phyloP scores from a whole-genome alignment of 2,329 filamentous ascomycete species.

The Graphilbum sp. region DNA sequence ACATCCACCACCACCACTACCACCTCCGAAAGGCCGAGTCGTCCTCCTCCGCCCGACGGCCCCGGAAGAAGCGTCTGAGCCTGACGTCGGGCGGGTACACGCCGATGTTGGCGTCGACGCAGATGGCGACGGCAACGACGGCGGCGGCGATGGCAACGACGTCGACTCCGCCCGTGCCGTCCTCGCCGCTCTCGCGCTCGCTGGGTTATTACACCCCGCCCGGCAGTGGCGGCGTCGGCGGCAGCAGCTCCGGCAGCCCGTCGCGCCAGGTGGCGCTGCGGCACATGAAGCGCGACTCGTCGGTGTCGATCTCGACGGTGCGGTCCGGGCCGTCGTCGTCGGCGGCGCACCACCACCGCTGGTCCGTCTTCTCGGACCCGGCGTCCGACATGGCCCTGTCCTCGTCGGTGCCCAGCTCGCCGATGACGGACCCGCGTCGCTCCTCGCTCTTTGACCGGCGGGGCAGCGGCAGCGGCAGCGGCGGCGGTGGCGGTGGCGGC shows the following conservation, averaged over 20 bases:
- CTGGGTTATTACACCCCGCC: constrained; percentile 18
- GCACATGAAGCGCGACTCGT: too few species aligned
- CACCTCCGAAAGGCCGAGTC: constrained; percentile 39
- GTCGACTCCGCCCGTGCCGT: constrained; percentile 13
- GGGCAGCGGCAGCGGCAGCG: constrained; percentile 23
- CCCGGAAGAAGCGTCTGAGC: constrained; percentile 56
- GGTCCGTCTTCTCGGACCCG: constrained; percentile 45
- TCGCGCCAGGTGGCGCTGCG: constrained; percentile 24
- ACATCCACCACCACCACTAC: constrained; percentile 93
- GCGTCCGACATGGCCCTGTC: constrained; percentile 50
- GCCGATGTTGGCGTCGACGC: too few species aligned
- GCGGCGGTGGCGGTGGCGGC: constrained; percentile 25
- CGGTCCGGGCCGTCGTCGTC: too few species aligned
- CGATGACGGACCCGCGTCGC: constrained; percentile 53
- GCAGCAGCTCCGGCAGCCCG: constrained; percentile 11
- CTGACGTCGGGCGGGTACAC: constrained; percentile 46
- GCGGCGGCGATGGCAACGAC: too few species aligned
- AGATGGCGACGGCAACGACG: too few species aligned
- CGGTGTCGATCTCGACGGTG: too few species aligned
- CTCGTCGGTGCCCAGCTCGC: constrained; percentile 70
- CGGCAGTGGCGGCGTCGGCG: neutral
- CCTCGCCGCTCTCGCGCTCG: constrained; percentile 23
- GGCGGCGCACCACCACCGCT: constrained; percentile 39
- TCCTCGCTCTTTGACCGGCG: constrained; percentile 67
- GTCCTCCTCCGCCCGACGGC: too few species aligned